Evolutionary conservation across 2,329 filamentous ascomycete genomes (phyloP).

Genomic region (Trichophyton schoenleinii): DNA sequence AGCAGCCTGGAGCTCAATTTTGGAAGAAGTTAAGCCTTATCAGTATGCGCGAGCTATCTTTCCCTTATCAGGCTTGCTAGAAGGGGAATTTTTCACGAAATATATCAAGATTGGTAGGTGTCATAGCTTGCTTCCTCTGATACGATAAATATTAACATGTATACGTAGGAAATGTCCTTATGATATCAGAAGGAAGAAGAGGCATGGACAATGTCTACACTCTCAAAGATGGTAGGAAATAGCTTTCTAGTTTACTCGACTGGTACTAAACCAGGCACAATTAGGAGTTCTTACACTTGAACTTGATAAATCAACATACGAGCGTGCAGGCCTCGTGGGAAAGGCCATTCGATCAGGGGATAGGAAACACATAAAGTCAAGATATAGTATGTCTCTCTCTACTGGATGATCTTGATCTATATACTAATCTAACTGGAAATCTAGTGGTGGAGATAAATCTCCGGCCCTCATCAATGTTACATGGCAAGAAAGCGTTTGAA

Average conservation of each 20-base stretch:
- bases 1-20: constrained; percentile 38
- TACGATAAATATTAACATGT: constrained; percentile 3
- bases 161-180: constrained; percentile 55
- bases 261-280: not conserved
- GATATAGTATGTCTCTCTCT: constrained; percentile 50
- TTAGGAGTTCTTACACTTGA: constrained; percentile 61
- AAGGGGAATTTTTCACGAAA: constrained; percentile 64
- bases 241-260: not conserved
- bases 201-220: constrained; percentile 61
- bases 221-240: constrained; percentile 52
- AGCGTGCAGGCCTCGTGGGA: constrained; percentile 68
- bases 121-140: not conserved
- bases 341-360: constrained; percentile 48
- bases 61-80: constrained; percentile 57
- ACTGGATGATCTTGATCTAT: too few relatives aligned
- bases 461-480: constrained; percentile 59
- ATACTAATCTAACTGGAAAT: not conserved
- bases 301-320: constrained; percentile 69
- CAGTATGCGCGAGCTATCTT: constrained; percentile 59
- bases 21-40: constrained; percentile 26
- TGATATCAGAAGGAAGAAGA: constrained; percentile 67
- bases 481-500: constrained; percentile 73
- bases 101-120: constrained; percentile 65
- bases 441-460: constrained; percentile 68
- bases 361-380: constrained; percentile 52